Evolutionary conservation across 2,329 filamentous ascomycete genomes (phyloP).

Genomic region (Trichophaea hybrida): DNA sequence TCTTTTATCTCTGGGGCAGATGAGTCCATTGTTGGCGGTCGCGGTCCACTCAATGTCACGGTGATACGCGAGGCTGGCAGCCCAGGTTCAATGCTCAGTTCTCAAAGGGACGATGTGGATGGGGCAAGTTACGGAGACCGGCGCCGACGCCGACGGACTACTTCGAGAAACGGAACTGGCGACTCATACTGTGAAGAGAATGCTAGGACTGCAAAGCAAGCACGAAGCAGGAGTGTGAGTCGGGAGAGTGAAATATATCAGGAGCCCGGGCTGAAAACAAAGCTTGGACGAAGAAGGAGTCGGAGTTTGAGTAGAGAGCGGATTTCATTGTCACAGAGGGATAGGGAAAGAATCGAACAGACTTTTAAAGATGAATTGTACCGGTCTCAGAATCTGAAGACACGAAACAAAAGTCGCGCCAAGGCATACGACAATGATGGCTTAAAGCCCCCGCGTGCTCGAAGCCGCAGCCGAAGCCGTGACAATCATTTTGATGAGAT

Average conservation of each 20-base stretch:
- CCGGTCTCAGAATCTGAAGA: constrained; percentile 11
- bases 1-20: constrained; percentile 68
- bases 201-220: constrained; percentile 35
- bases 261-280: constrained; percentile 21
- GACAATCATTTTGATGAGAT: constrained; percentile 40
- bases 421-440: constrained; percentile 31
- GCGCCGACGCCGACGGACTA: constrained; percentile 14
- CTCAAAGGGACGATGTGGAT: too few species aligned
- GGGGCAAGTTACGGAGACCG: constrained; percentile 15
- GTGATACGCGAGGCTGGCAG: constrained; percentile 37
- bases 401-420: constrained; percentile 11
- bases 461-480: constrained; percentile 36
- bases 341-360: constrained; percentile 20
- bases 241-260: constrained; percentile 31
- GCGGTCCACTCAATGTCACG: constrained; percentile 76
- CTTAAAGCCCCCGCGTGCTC: constrained; percentile 35
- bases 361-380: constrained; percentile 20
- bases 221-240: constrained; percentile 35
- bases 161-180: constrained; percentile 12
- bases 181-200: constrained; percentile 32
- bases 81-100: constrained; percentile 7
- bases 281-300: constrained; percentile 24
- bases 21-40: constrained; percentile 57
- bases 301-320: constrained; percentile 25
- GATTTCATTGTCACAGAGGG: constrained; percentile 8